Evolutionary conservation across 2,329 filamentous ascomycete genomes (phyloP).

Genomic region (Talaromyces sp.): DNA sequence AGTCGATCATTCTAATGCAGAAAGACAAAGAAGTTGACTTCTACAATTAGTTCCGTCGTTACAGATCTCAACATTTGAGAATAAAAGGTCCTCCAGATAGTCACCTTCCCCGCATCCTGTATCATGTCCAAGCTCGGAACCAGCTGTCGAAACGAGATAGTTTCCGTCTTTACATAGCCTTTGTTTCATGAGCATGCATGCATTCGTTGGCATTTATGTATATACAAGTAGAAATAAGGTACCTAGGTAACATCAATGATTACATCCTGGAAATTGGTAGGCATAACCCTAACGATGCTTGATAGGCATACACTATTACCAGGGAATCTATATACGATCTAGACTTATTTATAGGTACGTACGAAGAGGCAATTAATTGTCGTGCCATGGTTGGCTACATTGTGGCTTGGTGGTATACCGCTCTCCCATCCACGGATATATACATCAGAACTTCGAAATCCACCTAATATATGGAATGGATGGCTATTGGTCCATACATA

Average conservation of each 20-base stretch:
- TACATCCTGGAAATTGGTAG: not conserved
- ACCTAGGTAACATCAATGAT: not conserved
- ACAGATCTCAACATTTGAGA: no score
- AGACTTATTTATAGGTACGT: not conserved
- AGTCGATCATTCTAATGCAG: not conserved
- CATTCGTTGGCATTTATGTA: not conserved
- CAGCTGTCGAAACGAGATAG: not conserved
- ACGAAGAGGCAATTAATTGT: not conserved
- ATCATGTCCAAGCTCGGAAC: not conserved
- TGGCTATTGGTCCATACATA: not conserved
- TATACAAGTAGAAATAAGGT: not conserved
- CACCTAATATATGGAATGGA: not conserved
- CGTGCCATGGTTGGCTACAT: not conserved
- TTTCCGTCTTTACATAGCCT: not conserved
- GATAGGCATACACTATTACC: not conserved
- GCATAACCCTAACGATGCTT: not conserved
- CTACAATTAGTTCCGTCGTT: not conserved
- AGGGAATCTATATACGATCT: no score
- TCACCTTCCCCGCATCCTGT: not conserved
- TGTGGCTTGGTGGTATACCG: not conserved
- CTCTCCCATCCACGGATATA: not conserved
- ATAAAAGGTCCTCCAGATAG: no score
- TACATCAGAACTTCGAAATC: not conserved
- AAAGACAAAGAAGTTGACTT: not conserved
- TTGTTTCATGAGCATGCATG: not conserved